Base-by-base conservation (phyloP, 1,139 yeast species). In the Kluyveromyces sp. region DNA sequence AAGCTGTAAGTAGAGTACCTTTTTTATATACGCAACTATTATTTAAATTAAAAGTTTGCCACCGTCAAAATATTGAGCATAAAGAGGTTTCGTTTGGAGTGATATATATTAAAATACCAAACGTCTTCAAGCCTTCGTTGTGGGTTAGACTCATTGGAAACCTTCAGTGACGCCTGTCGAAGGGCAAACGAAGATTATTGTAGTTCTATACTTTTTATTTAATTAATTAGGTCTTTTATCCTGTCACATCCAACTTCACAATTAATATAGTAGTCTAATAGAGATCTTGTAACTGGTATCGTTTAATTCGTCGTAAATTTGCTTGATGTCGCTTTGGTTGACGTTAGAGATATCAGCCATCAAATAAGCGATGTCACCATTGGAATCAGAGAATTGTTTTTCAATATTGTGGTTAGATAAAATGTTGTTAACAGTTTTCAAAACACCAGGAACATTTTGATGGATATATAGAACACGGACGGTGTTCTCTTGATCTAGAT, bases 381-480 rank as follows among this genome's bases (percentile, higher is more conserved):
- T 81, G 27, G 97, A 89, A 68, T 94, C 98, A 27, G 97, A 83
- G 71, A 83, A 92, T 74, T 92, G 99, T 71, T 92, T 92, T 71
- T 90, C 97, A 69, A 92, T 92, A 71, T 92, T 94, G 75, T 94
- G 94, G 67, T 83, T 83, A 50, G 96, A 86, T 68, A 92, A 81
- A 60, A 92, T 88, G 72, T 92, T 92, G 75, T 94, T 92, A 62
- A 92, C 98, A 39, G 96, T 89, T 68, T 89, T 86, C 77, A 92
- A 77, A 48, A 94, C 99, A 79, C 99, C 99, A 35, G 99, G 98
- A 59, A 94, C 97, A 70, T 92, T 92, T 70, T 87, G 94, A 73
- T 92, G 98, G 65, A 90, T 87, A 71, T 92, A 92, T 62, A 94
- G 76, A 39, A 92, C 96, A 74, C 98, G 87, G 57, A 90, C 97